Evolutionary conservation across 441 rosid genomes (phyloP).

Genomic region (Populus hybrid): DNA sequence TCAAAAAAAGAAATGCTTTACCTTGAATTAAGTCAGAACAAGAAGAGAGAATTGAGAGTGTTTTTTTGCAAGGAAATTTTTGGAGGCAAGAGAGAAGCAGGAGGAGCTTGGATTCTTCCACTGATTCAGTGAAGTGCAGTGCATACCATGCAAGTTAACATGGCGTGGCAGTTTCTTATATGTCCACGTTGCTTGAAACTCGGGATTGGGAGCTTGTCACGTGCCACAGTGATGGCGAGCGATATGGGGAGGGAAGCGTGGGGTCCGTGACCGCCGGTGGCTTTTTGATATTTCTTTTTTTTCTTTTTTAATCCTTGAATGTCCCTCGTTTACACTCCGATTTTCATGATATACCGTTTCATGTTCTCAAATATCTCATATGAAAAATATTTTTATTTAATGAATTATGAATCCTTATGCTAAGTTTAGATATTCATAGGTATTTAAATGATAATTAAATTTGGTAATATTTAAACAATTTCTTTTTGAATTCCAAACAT

Average conservation of each 20-base stretch:
- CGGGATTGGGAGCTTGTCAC: constrained; percentile 24
- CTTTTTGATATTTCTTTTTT: constrained; percentile 20
- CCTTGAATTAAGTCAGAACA: not conserved
- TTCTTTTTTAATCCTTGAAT: not conserved
- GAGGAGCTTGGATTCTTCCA: not conserved
- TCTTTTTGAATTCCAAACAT: too few relatives aligned
- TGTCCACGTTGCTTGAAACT: constrained; percentile 37
- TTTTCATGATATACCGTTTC: constrained; percentile 7
- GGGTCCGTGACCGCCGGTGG: constrained; percentile 18
- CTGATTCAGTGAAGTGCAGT: not conserved
- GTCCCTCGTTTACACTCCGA: not conserved
- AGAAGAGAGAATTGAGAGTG: not conserved
- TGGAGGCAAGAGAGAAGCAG: not conserved
- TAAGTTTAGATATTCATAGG: too few relatives aligned
- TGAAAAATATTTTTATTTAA: too few relatives aligned
- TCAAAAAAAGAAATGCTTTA: not conserved
- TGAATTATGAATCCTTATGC: too few relatives aligned
- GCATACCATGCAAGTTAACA: not conserved
- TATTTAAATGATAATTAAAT: too few relatives aligned
- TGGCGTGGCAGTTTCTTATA: constrained; percentile 27
- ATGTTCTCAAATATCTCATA: too few relatives aligned
- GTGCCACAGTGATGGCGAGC: constrained; percentile 11
- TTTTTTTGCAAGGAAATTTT: not conserved
- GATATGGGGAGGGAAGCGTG: constrained; percentile 5
- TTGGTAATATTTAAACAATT: too few relatives aligned